Base-by-base conservation (phyloP, 2,329 filamentous ascomycete genomes). In the Alternaria arborescens region DNA sequence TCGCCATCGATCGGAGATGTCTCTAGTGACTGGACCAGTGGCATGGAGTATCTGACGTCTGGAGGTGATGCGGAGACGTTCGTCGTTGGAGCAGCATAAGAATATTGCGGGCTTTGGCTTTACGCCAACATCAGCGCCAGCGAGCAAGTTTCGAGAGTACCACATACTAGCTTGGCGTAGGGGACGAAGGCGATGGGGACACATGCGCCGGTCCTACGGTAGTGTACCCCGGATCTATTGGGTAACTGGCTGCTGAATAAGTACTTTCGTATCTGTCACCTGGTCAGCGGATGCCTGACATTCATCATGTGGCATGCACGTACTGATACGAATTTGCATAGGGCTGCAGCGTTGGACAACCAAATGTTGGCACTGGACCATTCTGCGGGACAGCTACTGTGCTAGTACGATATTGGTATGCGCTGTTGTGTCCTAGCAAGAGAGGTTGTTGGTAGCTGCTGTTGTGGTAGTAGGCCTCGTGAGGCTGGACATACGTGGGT, bases 1-100 rank as follows among this genome's bases (percentile, higher is more conserved):
- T 66, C 56, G n/a, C 34, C 34, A 18, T 30, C 30, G 8, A 44
- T 55, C 16, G 26, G 43, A 8, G 53, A 48, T n/a, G 12, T 40
- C 24, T 41, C 53, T 22, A 22, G 53, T 5, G 26, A 14, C 11
- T 28, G 34, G 12, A 26, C 22, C 14, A 24, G 36, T 20, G 43
- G 24, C 18, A 46, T 12, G 20, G 34, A 8, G 32, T 48, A 30
- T 3, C 10, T 50, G 53, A 14, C 14, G 24, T 18, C 22, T n/a
- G 53, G 43, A 8, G 43, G 53, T 12, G 43, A 41, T 16, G 24
- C 12, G 7, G 43, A 40, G 16, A 36, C n/a, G 34, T 34, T 48
- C 24, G 32, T 26, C 18, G 22, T 22, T 30, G 24, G 53, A 48
- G 34, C 18, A 24, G 12, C 34, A 30, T 48, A 50, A n/a, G 53